Base-by-base conservation (phyloP, 73 alveolate species). In the Paramecium octaurelia region DNA sequence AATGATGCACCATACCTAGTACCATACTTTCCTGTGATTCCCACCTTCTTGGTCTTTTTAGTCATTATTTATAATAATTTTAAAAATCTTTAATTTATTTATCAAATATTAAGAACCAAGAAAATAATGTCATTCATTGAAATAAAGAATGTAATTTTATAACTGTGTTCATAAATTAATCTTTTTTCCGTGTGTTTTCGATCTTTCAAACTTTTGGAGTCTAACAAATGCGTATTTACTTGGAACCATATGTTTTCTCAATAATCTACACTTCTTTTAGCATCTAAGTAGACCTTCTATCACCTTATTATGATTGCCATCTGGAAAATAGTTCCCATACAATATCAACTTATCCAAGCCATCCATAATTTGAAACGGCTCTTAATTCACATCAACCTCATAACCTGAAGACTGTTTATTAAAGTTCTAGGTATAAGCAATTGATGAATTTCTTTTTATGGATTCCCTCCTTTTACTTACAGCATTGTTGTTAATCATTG, bases 31-130 rank as follows among this genome's bases (percentile, higher is more conserved):
- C 99, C 99, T 59, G 96, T 93, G 85, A 97, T 97, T 80, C 99
- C 99, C 86, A 97, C 99, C 93, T 97, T 97, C 98, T 96, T 95
- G 85, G 99, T 97, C 85, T 99, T 96, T 96, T 97, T 97, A 73
- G 98, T 75, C 88, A 75, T 75, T 58, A 20, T 23, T 20, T 6
- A 12, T 58, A 58, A 58, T 18, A 54, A 54, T 54, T 54, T 36
- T 6, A 36, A 4, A 58, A 58, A 58, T 58, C 31, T 58, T 58
- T 58, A 58, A 58, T 58, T 58, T 58, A 58, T 58, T 58, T 58
- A 54, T 16, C 27, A 18, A 18, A 54, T 18, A 54, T 6, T 18
- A 18, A 18, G 20, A 21, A 54, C 27, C 70, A 54, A 54, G 70
- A 21, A 36, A 36, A 36, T 36, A 14, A 50, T 50, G 11, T 1